These are phyloP conservation scores for Gymnopilus junonius DNA, from an alignment of 768 basidiomycete genomes.

Conservation along the genomic window DNA sequence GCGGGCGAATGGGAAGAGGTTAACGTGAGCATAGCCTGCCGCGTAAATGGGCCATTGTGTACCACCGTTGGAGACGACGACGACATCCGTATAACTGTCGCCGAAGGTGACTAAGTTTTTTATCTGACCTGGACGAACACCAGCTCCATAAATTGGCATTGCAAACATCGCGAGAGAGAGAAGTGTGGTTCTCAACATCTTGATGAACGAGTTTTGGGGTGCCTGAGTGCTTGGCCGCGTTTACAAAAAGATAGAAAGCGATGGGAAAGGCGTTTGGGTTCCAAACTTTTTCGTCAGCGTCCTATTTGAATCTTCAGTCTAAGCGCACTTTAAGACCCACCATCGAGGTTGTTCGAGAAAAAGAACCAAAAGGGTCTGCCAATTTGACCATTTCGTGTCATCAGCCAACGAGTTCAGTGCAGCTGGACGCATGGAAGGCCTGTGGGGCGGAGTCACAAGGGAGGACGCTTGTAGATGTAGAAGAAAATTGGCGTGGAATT, in stretches of 20 bases:
- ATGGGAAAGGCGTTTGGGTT: neutral
- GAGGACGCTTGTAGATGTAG: neutral
- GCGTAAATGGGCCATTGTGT: conserved; percentile 67
- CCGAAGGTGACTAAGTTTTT: conserved; percentile 71
- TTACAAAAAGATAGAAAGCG: neutral
- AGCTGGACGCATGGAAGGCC: neutral
- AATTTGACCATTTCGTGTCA: neutral
- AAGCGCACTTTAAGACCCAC: neutral
- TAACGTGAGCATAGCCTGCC: conserved; percentile 54
- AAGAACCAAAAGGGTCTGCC: neutral
- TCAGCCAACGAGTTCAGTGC: neutral
- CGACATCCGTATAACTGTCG: conserved; percentile 66
- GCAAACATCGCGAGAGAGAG: conserved; percentile 2
- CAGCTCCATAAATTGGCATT: conserved; percentile 7
- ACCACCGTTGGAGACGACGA: conserved; percentile 43
- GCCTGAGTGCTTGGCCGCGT: neutral
- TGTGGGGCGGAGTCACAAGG: conserved; percentile 3
- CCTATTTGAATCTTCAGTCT: neutral
- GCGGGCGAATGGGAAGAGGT: conserved; percentile 60
- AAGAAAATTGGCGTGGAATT: conserved; percentile 14
- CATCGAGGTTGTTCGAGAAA: neutral
- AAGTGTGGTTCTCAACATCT: neutral
- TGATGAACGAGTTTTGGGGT: neutral
- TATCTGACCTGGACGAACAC: conserved; percentile 44
- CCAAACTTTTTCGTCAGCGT: neutral